Conservation (phyloP, 2,329 filamentous ascomycete genomes). For the Fusarium illudens region DNA sequence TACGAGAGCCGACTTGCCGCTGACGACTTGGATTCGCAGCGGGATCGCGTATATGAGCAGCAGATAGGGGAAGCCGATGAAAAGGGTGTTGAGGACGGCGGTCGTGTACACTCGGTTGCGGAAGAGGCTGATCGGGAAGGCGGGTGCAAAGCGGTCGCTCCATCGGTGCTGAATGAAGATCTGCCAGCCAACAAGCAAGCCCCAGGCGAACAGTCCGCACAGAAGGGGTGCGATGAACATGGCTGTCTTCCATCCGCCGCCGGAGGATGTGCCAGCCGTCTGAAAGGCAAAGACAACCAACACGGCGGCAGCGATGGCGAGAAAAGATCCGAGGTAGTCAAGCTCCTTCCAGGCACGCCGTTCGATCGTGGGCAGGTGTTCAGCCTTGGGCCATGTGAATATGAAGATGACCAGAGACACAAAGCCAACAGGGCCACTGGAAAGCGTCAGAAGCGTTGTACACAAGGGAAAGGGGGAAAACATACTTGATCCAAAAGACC, state of each 20-base stretch:
- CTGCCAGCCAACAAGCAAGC: slow-evolving; percentile 43
- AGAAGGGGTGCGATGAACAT: slow-evolving; percentile 46
- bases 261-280: slow-evolving; percentile 51
- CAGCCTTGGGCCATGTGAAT: slow-evolving; percentile 58
- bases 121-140: slow-evolving; percentile 59
- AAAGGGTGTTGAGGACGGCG: slow-evolving; percentile 54
- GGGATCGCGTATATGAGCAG: slow-evolving; percentile 60
- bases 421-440: slow-evolving; percentile 60
- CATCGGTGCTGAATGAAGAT: slow-evolving; percentile 37
- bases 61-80: slow-evolving; percentile 61
- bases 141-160: slow-evolving; percentile 46
- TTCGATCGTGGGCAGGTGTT: slow-evolving; percentile 50
- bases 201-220: slow-evolving; percentile 43
- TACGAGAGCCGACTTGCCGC: slow-evolving; percentile 54
- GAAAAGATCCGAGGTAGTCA: slow-evolving; percentile 62
- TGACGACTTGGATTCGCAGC: slow-evolving; percentile 59
- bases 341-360: slow-evolving; percentile 58
- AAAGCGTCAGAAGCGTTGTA: slow-evolving; percentile 1
- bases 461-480: background rate
- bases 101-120: slow-evolving; percentile 56
- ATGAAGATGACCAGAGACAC: slow-evolving; percentile 58
- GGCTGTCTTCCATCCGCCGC: slow-evolving; percentile 54
- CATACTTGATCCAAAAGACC: slow-evolving; percentile 68
- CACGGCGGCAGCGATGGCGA: slow-evolving; percentile 62
- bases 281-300: slow-evolving; percentile 68